Evolutionary conservation across 2,329 filamentous ascomycete species (phyloP).

Genomic region (Onygena corvina): DNA sequence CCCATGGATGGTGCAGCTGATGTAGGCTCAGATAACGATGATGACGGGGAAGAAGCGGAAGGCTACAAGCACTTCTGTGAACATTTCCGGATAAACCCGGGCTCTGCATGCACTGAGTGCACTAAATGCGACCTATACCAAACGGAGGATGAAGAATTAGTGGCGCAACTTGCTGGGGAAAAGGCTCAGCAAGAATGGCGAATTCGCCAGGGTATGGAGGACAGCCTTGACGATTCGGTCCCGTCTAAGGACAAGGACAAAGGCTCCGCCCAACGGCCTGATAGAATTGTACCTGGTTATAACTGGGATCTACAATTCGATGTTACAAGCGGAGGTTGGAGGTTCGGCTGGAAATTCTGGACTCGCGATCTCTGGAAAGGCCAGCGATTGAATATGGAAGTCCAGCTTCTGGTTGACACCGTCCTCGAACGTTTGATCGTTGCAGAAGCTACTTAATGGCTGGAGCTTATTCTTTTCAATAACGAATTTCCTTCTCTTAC

Average conservation of each 20-base stretch:
- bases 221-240: neutral
- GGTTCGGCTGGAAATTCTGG: constrained; percentile 25
- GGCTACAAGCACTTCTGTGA: constrained; percentile 94
- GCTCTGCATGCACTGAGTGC: constrained; percentile 64
- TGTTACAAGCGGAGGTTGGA: constrained; percentile 15
- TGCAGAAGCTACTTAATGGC: constrained; percentile 17
- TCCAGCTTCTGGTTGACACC: constrained; percentile 31
- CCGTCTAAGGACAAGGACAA: neutral
- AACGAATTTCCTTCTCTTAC: constrained; percentile 1
- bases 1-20: constrained; percentile 8
- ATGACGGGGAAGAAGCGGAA: constrained; percentile 41
- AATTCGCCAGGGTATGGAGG: constrained; percentile 44
- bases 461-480: neutral
- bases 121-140: constrained; percentile 61
- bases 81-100: constrained; percentile 76
- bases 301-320: constrained; percentile 20
- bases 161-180: constrained; percentile 56
- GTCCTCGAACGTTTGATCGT: constrained; percentile 31
- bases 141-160: constrained; percentile 60
- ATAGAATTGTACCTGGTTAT: constrained; percentile 11
- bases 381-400: constrained; percentile 33
- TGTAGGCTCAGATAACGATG: constrained; percentile 10
- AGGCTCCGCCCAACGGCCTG: neutral
- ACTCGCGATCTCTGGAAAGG: constrained; percentile 28
- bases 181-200: constrained; percentile 62